phyloP scores from a whole-genome alignment of 2,329 filamentous ascomycete genomes.

The Arthroderma uncinatum region DNA sequence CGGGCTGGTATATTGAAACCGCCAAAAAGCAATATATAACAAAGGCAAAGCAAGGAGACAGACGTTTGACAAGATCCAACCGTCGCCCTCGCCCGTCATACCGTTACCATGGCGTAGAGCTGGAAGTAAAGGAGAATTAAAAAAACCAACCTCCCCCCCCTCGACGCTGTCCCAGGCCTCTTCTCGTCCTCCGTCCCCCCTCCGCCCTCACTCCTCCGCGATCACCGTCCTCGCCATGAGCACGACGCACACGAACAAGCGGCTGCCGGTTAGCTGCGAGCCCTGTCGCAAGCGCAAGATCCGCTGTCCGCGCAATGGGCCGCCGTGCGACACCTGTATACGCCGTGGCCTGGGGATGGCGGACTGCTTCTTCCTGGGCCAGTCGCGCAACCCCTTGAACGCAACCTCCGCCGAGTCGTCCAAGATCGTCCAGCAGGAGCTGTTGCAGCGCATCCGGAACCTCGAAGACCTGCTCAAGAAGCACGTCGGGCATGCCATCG shows the following conservation, averaged over 20 bases:
- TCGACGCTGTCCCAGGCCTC: too few relatives aligned
- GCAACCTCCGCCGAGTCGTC: constrained; percentile 17
- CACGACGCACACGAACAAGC: constrained; percentile 24
- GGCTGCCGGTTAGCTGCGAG: constrained; percentile 32
- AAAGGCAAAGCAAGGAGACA: neutral
- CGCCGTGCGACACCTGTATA: constrained; percentile 32
- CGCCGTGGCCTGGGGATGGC: constrained; percentile 28
- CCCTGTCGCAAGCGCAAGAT: constrained; percentile 33
- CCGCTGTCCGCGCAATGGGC: constrained; percentile 29
- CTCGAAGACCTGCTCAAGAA: constrained; percentile 28
- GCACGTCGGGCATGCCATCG: constrained; percentile 19
- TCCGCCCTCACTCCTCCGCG: neutral
- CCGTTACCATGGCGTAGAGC: neutral
- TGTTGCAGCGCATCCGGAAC: constrained; percentile 27
- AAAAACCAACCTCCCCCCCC: too few relatives aligned
- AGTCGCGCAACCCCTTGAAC: constrained; percentile 19
- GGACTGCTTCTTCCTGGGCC: constrained; percentile 30
- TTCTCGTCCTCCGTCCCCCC: neutral
- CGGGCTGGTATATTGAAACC: neutral
- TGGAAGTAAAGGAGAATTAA: neutral
- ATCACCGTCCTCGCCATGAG: neutral
- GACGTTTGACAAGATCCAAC: neutral
- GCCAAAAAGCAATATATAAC: neutral
- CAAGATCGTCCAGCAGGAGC: constrained; percentile 21
- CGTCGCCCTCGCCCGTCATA: neutral